Evolutionary conservation across 1,284 basidiomycete genomes (phyloP), one percentile per base, ranked within the genome.

Genomic region (Acaromyces ingoldii): DNA sequence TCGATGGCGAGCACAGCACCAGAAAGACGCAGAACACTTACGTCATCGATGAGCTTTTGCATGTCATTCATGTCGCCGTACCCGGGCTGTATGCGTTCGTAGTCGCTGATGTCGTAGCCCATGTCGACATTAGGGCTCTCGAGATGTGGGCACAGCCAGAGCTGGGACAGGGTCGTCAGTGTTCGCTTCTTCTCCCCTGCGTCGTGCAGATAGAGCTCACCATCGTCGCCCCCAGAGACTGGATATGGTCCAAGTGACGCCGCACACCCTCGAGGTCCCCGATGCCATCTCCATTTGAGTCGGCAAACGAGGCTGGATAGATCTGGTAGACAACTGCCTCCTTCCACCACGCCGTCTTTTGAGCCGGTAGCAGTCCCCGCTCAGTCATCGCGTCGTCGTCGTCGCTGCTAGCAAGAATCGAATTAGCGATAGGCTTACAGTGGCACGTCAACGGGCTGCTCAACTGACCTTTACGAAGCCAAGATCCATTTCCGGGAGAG

Each of bases 61-160:
- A 84, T 85, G 62, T 88, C 85, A 4, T 77, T 78, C 15, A 87
- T 68, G 0, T 83, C 84, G 4, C 86, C 86, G 72, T 86, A 88
- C 42, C 80, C 76, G 15, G 82, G 81, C 76, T 87, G 83, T 55
- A 88, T 83, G 60, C 81, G 77, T 22, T 81, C 78, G 76, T 87
- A 88, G 70, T 88, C 85, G 31, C 83, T 15, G 5, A 56, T 30
- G 31, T 55, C 55, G 22, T 57, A 50, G 4, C 43, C 37, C 17
- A 34, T 25, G 24, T 36, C 2, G 36, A 19, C 11, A 17, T 82
- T 75, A 0, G 84, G 84, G 3, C 81, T 83, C 46, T 80, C 80
- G 76, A 86, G 88, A 57, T 88, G 85, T 19, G 87, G 86, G 3
- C 80, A 83, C 25, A 88, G 77, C 86, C 86, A 89, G 26, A 88